phyloP scores from a whole-genome alignment of 2,329 filamentous ascomycete genomes.

The Aschersonia sp. region DNA sequence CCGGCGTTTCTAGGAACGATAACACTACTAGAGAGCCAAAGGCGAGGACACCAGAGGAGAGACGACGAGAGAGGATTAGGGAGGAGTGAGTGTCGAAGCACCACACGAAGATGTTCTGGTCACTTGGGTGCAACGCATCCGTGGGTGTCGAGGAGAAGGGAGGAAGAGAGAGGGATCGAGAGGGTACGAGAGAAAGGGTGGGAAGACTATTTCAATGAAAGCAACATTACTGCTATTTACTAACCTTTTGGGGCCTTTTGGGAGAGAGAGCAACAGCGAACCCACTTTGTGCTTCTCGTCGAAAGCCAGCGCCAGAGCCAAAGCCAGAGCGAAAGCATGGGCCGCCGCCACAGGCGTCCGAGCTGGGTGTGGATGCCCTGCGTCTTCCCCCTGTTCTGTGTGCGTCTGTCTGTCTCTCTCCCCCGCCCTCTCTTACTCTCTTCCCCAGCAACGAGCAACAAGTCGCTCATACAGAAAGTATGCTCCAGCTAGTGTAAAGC shows the following conservation, averaged over 20 bases:
- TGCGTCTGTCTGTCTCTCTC: neutral
- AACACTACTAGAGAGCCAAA: constrained; percentile 3
- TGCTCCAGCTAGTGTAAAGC: neutral
- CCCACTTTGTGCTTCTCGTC: constrained; percentile 4
- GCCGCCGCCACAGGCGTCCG: neutral
- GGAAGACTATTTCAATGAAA: constrained; percentile 25
- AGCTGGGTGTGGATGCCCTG: neutral
- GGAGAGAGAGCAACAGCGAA: constrained; percentile 4
- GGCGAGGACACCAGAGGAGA: constrained; percentile 1
- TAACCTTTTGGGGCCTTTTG: constrained; percentile 2
- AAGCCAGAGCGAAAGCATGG: neutral
- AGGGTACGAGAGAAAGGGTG: constrained; percentile 12
- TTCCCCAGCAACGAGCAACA: neutral
- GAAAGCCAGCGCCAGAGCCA: constrained; percentile 1
- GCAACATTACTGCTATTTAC: constrained; percentile 1
- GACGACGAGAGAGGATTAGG: constrained; percentile 6
- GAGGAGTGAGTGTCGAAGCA: constrained; percentile 20
- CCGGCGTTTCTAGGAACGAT: constrained; percentile 1
- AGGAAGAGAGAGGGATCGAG: constrained; percentile 16
- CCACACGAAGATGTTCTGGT: constrained; percentile 33
- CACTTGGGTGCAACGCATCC: constrained; percentile 31
- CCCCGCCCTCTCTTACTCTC: neutral
- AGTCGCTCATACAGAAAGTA: constrained; percentile 2
- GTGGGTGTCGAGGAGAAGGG: constrained; percentile 28
- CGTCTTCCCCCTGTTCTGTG: neutral